These are phyloP conservation scores for Eucalyptus lansdowneana DNA, from an alignment of 345 rosid species.

Conservation along the genomic window DNA sequence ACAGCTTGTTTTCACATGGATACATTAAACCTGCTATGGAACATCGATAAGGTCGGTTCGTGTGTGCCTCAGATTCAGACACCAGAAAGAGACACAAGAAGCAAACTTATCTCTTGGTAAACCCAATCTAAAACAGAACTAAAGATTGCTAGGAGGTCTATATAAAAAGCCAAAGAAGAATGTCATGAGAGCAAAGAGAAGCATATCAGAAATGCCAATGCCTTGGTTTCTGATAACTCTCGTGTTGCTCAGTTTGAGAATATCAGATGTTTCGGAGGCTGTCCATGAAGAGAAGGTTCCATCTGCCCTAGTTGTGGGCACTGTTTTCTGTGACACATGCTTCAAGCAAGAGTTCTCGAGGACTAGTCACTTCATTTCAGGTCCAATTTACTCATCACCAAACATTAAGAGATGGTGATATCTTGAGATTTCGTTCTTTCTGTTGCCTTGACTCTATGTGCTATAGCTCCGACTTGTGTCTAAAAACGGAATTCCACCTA, in stretches of 20 bases:
- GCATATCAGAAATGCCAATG: not conserved
- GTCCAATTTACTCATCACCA: conserved; percentile 7
- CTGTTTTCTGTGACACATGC: conserved; percentile 89
- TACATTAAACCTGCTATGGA: not conserved
- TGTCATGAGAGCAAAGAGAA: not conserved
- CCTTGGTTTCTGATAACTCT: conserved; percentile 12
- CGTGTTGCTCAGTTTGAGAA: conserved; percentile 6
- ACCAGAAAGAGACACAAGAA: not conserved
- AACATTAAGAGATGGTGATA: not conserved
- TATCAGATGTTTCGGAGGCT: conserved; percentile 8
- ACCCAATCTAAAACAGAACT: not conserved
- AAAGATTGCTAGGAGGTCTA: not conserved
- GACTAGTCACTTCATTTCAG: conserved; percentile 68
- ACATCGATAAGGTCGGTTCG: not conserved
- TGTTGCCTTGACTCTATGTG: not conserved
- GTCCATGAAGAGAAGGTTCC: conserved; percentile 21
- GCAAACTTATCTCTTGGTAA: not conserved
- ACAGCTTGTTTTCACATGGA: not conserved
- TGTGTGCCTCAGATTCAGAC: not conserved
- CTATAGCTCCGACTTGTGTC: not conserved
- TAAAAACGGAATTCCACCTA: not conserved
- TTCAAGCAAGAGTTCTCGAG: conserved; percentile 39
- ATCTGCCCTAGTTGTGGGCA: conserved; percentile 66
- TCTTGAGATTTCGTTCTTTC: not conserved
- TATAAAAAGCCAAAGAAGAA: not conserved